Base-by-base conservation (phyloP, 2,329 filamentous ascomycete species). In the Fusarium dlaminii region DNA sequence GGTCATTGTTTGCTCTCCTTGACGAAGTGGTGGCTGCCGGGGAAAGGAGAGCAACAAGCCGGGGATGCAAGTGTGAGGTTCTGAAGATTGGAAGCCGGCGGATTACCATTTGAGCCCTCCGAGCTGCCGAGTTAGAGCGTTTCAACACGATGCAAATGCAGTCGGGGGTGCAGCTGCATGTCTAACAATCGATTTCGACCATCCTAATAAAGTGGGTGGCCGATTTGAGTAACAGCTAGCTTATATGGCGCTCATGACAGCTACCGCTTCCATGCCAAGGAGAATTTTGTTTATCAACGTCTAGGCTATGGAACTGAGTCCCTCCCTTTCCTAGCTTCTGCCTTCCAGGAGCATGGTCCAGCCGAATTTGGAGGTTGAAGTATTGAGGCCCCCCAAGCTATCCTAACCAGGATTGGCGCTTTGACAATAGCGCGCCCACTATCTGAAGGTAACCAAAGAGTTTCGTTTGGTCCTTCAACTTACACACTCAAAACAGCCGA, bases 341-440 rank as follows among this genome's bases (percentile, higher is more conserved):
- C 34, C 56, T 51, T 37, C 57, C 27, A 29, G 17, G 22, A 40
- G 46, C 46, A 48, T 48, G n/a, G 55, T 36, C 39, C 55, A 58
- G 55, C 30, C 55, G 39, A 48, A 27, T 39, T 49, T 59, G 43
- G 43, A 32, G 12, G 20, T 49, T 32, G 20, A 37, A 20, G 8
- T 58, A 40, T 60, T 60, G 57, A 60, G 57, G 57, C 57, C 57
- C 34, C 34, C 57, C 45, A 60, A 54, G 34, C n/a, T 34, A 37
- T 30, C 22, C 7, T 8, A 52, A 32, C 57, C 45, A 22, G 17
- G 57, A 22, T 37, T 24, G 29, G 45, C 57, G 46, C 57, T 59
- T 59, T 59, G 56, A 51, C 36, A 34, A 40, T 18, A 39, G 36
- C 11, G 36, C 57, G 22, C 51, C 34, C 57, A 36, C 57, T n/a